Evolutionary conservation across 73 alveolate species (phyloP), one percentile per base, ranked within the genome.

Genomic region (Breviolum minutum): DNA sequence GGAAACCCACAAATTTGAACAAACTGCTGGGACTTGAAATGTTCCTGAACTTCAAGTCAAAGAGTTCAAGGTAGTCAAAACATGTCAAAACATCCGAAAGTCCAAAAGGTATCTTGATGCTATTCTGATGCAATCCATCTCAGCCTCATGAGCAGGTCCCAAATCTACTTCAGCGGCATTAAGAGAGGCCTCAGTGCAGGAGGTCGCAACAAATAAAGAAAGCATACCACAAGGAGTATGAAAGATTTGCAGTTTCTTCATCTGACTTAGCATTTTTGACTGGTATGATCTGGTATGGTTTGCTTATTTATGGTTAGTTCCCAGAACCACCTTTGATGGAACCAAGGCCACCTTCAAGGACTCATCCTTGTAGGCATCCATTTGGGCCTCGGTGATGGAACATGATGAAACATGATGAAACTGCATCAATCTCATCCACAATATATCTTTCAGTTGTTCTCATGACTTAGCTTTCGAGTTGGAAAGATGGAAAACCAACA

Each of bases 101-200:
- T 24, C 13, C 63, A 8, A 77, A 24, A 17, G 61, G 26, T 54
- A 77, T 14, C 8, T 27, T 2, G 86, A 8, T 24, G 19, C 86
- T 27, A 9, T 19, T 77, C 61, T 16, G 32, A 22, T 19, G n/a
- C 61, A 14, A 54, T 24, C 74, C 80, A 2, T 26, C 86, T 24
- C 20, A 40, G 82, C 96, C 66, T 48, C 74, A n/a, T 89, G 96
- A 22, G 96, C 96, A 30, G 82, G 96, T 77, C 96, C 96, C 73
- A 89, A 79, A 64, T 89, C 96, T 26, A 54, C 87, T 68, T 89
- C 96, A 8, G 96, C 96, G 3, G 85, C 96, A 24, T 61, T 61
- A 16, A 70, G 20, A 10, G 96, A 40, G 70, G 90, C 90, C 90
- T 81, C 77, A 68, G 77, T 14, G 3, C n/a, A 14, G 77, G 17